Evolutionary conservation across 2,329 filamentous ascomycete genomes (phyloP).

Genomic region (Aspergillus fumigatus): DNA sequence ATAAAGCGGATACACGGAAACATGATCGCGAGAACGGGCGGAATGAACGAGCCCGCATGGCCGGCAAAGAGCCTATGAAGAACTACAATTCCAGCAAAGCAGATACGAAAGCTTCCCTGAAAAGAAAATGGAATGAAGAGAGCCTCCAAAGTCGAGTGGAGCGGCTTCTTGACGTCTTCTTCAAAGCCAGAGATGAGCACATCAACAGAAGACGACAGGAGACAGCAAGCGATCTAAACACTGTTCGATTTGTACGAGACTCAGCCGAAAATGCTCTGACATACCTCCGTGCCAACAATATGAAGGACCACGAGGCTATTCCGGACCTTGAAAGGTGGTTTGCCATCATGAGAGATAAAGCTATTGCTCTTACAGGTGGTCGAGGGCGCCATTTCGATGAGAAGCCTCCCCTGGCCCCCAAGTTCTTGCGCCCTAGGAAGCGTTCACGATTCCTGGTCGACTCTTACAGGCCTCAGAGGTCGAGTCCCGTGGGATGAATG

Average conservation of each 20-base stretch:
- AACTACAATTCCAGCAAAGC: not conserved
- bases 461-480: conserved; percentile 21
- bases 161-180: conserved; percentile 29
- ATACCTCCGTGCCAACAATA: not conserved
- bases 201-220: conserved; percentile 22
- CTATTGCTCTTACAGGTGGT: conserved; percentile 33
- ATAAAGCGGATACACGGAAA: not conserved
- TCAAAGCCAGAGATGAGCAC: conserved; percentile 36
- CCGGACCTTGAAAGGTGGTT: conserved; percentile 32
- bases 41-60: not conserved
- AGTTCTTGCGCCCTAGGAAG: conserved; percentile 7
- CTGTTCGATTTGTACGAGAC: conserved; percentile 41
- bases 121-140: not conserved
- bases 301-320: not conserved
- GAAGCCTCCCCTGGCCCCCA: conserved; percentile 1
- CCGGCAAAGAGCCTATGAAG: not conserved
- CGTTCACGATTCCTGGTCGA: conserved; percentile 14
- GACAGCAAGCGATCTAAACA: conserved; percentile 18
- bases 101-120: not conserved
- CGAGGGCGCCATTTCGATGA: conserved; percentile 37
- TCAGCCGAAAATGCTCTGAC: conserved; percentile 39
- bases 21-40: not conserved
- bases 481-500: not conserved
- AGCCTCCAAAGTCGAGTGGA: conserved; percentile 4
- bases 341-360: conserved; percentile 30